These are phyloP conservation scores for Infundibulicybe gibba DNA, from an alignment of 768 basidiomycete species.

Conservation along the genomic window DNA sequence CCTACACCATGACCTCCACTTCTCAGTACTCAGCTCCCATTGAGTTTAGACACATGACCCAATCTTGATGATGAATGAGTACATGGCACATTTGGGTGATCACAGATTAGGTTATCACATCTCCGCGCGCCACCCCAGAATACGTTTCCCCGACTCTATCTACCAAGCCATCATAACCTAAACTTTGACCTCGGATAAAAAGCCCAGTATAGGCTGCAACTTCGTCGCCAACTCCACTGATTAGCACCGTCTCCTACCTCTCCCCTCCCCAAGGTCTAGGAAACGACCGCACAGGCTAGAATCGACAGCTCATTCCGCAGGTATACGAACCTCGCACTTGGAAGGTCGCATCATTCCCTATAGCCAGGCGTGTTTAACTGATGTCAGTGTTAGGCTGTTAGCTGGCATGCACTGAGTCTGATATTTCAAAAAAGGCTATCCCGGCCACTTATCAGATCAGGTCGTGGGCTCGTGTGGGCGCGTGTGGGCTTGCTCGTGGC, in stretches of 20 bases:
- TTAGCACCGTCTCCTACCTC: slow-evolving; percentile 48
- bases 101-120: slow-evolving; percentile 3
- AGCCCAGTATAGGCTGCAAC: slow-evolving; percentile 54
- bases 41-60: too few species aligned
- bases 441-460: background rate
- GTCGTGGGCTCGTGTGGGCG: background rate
- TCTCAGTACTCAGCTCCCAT: too few species aligned
- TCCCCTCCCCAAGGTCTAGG: slow-evolving; percentile 46
- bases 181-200: slow-evolving; percentile 47
- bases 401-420: too few species aligned
- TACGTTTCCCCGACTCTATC: slow-evolving; percentile 35
- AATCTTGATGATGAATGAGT: too few species aligned
- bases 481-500: background rate
- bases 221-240: slow-evolving; percentile 49
- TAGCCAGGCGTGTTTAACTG: background rate
- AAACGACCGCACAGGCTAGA: slow-evolving; percentile 35
- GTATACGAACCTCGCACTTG: slow-evolving; percentile 29
- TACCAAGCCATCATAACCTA: slow-evolving; percentile 47
- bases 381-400: background rate
- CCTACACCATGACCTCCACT: too few species aligned
- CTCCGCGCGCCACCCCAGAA: slow-evolving; percentile 39
- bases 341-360: slow-evolving; percentile 57
- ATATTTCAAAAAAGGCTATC: too few species aligned
- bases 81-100: too few species aligned
- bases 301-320: background rate